These are phyloP conservation scores for Penicillium arizonense DNA, from an alignment of 495 filamentous ascomycete species.

Conservation along the genomic window DNA sequence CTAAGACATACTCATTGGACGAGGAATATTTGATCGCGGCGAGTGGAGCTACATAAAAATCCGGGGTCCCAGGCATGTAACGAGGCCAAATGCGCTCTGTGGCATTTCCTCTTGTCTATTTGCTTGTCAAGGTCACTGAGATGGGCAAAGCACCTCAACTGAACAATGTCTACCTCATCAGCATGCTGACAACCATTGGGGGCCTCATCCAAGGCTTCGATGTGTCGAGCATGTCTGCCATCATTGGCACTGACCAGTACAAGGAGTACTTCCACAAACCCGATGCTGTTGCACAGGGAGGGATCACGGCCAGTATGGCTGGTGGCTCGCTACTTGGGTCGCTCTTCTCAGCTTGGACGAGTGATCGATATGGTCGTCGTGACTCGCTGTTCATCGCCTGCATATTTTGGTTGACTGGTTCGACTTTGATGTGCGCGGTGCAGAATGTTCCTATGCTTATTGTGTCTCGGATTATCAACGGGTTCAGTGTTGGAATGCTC, in stretches of 20 bases:
- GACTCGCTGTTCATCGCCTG: conserved; percentile 22
- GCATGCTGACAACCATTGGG: conserved; percentile 17
- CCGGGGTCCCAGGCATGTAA: conserved; percentile 16
- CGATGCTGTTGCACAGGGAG: conserved; percentile 15
- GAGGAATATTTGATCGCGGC: neutral
- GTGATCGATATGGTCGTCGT: conserved; percentile 18
- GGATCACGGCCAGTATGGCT: conserved; percentile 22
- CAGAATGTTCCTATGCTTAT: conserved; percentile 19
- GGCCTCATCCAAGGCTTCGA: conserved; percentile 22
- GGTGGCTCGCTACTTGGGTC: conserved; percentile 18
- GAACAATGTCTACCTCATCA: conserved; percentile 21
- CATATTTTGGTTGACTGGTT: conserved; percentile 18
- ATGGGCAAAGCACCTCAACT: conserved; percentile 16
- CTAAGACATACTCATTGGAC: conserved; percentile 1
- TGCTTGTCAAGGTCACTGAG: neutral
- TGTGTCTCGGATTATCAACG: conserved; percentile 16
- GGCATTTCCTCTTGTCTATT: neutral
- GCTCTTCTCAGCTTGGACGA: conserved; percentile 17
- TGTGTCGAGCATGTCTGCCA: conserved; percentile 23
- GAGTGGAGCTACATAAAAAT: conserved; percentile 22
- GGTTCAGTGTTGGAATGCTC: conserved; percentile 19
- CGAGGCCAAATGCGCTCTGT: neutral
- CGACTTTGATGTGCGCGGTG: conserved; percentile 21
- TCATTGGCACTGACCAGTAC: conserved; percentile 23
- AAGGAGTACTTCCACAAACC: conserved; percentile 18